Conservation (phyloP, 805 yeast species). For the Saturnispora galanensis region DNA sequence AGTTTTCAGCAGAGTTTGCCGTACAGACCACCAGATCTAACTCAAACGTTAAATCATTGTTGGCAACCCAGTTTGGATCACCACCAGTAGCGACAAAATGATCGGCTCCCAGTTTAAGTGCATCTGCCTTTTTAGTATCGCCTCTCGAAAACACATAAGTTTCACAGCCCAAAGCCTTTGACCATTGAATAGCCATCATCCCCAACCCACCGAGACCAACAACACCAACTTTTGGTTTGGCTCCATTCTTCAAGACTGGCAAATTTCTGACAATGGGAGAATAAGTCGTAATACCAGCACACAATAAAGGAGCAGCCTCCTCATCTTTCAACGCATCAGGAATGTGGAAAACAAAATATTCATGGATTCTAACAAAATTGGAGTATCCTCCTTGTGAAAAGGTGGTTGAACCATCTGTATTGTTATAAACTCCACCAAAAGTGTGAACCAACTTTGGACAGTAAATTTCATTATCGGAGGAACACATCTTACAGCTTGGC, state of each 20-base stretch:
- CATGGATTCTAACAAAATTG: constrained; percentile 54
- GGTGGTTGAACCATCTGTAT: constrained; percentile 21
- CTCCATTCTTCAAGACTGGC: constrained; percentile 22
- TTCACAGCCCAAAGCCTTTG: constrained; percentile 55
- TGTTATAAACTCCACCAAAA: constrained; percentile 25
- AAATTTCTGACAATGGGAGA: constrained; percentile 49
- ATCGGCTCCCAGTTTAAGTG: constrained; percentile 45
- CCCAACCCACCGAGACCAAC: constrained; percentile 64
- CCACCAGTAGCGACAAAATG: constrained; percentile 42
- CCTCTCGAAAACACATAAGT: constrained; percentile 50
- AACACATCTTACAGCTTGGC: constrained; percentile 48
- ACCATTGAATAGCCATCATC: constrained; percentile 50
- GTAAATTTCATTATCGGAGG: constrained; percentile 37
- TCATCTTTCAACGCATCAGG: constrained; percentile 45
- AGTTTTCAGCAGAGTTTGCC: constrained; percentile 40
- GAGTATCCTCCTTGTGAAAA: constrained; percentile 58
- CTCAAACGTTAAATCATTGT: constrained; percentile 18
- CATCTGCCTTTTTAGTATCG: constrained; percentile 40
- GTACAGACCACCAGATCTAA: constrained; percentile 45
- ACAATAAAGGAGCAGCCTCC: constrained; percentile 61
- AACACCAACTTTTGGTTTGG: constrained; percentile 39
- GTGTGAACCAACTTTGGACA: constrained; percentile 30
- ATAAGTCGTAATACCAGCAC: constrained; percentile 70
- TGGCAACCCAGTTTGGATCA: constrained; percentile 25
- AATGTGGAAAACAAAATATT: constrained; percentile 52